Base-by-base conservation (phyloP, 257 asterid genomes). In the Salvia splendens region DNA sequence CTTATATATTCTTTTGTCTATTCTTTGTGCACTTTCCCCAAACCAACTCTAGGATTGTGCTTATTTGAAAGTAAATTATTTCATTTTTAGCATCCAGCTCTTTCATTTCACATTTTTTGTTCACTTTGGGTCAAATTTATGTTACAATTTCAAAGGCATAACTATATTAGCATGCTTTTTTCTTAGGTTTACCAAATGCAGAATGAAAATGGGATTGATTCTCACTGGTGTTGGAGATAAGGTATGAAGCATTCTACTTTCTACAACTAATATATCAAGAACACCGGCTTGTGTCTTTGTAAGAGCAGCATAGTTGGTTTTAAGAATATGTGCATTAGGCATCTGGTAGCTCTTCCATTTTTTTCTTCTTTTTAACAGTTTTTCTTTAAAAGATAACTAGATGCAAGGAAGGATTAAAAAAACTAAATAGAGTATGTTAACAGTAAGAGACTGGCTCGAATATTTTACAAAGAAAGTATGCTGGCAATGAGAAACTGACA, bases 211-310 rank as follows among this genome's bases (percentile, higher is more conserved):
- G 87, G 99, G 99, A 11, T 48, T 82, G 81, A 55, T 88, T 73
- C 96, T 93, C 72, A 86, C 99, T 12, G 99, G 99, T 49, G 97
- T 79, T 41, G 97, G 99, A 24, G 99, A 93, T 80, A 88, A 93
- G 95, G 95, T 90, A 71, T 49, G 57, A 56, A 59, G 5, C 61
- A 38, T 73, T 42, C 43, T 33, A 57, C 33, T 45, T 24, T 53
- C 33, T 24, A 20, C 35, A 53, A 24, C 35, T 32, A 30, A 53
- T 41, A 54, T 54, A 20, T 17, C 14, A 52, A 52, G 36, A 20
- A 17, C 24, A 16, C 17, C 5, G 12, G 1, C 17, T 36, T 7
- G 7, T 36, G 17, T 33, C 42, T 15, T 46, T 47, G 11, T 41
- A 16, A 33, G 60, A 15, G 30, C 50, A 12, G 10, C 40, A 32